A percentile compares a stretch with the other conserved stretches of the same genome.
These are phyloP conservation scores for Starmerella roubikii DNA, from an alignment of 805 yeast genomes.

Conservation along the genomic window DNA sequence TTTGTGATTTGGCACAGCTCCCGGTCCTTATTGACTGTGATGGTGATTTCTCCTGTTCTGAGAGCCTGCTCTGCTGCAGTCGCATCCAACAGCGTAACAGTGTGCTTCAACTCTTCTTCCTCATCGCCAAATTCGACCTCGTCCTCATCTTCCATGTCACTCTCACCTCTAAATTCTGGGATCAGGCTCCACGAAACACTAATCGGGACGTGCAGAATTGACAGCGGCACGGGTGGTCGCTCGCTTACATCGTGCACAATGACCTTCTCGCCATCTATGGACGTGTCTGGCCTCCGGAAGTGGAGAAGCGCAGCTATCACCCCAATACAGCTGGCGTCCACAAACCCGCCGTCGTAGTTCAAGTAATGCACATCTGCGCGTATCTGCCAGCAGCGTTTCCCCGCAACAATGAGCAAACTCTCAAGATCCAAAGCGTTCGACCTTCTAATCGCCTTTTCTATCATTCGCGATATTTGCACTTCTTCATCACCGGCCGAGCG, in stretches of 20 bases:
- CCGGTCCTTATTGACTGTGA: conserved; percentile 77
- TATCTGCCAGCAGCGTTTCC: conserved; percentile 79
- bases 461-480: conserved; percentile 58
- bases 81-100: conserved; percentile 43
- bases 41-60: conserved; percentile 65
- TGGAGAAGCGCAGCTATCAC: conserved; percentile 78
- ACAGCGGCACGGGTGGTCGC: conserved; percentile 74
- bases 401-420: conserved; percentile 79
- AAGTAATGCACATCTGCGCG: conserved; percentile 82
- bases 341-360: conserved; percentile 83
- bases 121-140: conserved; percentile 50
- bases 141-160: conserved; percentile 37
- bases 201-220: conserved; percentile 77
- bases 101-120: conserved; percentile 26
- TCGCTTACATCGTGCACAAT: conserved; percentile 60
- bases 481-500: conserved; percentile 68
- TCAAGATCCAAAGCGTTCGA: conserved; percentile 87
- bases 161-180: conserved; percentile 26
- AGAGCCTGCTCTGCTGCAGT: conserved; percentile 61
- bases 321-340: conserved; percentile 82
- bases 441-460: conserved; percentile 84
- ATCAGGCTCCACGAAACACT: conserved; percentile 82
- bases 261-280: conserved; percentile 37
- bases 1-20: conserved; percentile 84
- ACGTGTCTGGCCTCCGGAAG: conserved; percentile 70